Evolutionary conservation across 2,329 filamentous ascomycete genomes (phyloP).

Genomic region (Alternaria alternata): DNA sequence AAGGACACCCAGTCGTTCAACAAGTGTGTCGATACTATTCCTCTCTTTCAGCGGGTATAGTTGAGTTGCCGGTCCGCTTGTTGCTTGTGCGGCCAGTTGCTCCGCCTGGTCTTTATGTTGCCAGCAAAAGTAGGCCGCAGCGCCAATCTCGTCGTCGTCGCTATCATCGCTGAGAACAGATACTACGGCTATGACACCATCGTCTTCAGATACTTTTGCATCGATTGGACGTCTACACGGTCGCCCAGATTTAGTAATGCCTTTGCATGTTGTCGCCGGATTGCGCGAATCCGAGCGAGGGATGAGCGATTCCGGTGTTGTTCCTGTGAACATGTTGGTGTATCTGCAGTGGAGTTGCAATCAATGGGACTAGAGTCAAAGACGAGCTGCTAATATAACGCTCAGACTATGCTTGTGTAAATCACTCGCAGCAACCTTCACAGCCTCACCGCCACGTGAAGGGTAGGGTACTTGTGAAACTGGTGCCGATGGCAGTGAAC

Average conservation of each 20-base stretch:
- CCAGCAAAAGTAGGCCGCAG: slow-evolving; percentile 81
- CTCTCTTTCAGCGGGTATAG: slow-evolving; percentile 69
- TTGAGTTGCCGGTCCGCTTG: slow-evolving; percentile 45
- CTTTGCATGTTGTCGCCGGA: slow-evolving; percentile 83
- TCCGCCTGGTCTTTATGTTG: slow-evolving; percentile 90
- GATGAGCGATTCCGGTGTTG: slow-evolving; percentile 81
- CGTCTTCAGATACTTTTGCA: slow-evolving; percentile 52
- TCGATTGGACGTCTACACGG: slow-evolving; percentile 80
- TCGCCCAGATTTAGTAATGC: slow-evolving; percentile 81
- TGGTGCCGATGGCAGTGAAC: not conserved
- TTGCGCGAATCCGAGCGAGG: slow-evolving; percentile 85
- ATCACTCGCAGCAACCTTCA: slow-evolving; percentile 4
- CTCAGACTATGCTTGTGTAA: not conserved
- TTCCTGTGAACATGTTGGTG: slow-evolving; percentile 42
- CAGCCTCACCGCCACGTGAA: slow-evolving; percentile 9
- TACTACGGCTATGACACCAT: slow-evolving; percentile 52
- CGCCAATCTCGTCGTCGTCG: slow-evolving; percentile 65
- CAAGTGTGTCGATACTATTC: slow-evolving; percentile 85
- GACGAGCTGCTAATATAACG: not conserved
- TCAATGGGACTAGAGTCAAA: not conserved
- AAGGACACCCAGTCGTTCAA: slow-evolving; percentile 79
- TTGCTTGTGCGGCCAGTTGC: slow-evolving; percentile 36
- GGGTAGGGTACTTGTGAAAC: not conserved
- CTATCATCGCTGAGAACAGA: slow-evolving; percentile 47
- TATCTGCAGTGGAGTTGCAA: not conserved